A percentile compares a stretch with the other conserved stretches of the same genome.
Conservation (phyloP, 2,329 filamentous ascomycete genomes). For the Fusarium napiforme region DNA sequence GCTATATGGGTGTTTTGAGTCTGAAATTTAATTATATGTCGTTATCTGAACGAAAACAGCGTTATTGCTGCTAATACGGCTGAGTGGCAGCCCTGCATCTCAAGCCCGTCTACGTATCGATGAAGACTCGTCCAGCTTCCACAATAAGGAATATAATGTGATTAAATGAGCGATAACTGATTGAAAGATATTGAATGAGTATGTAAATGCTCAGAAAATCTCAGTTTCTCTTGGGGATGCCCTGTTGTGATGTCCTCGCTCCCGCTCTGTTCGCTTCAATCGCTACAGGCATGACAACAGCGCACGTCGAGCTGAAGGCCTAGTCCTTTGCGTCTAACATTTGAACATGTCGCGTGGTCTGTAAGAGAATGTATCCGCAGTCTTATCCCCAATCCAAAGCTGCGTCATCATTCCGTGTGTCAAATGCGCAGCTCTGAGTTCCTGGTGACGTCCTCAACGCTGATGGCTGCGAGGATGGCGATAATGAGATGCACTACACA, state of each 20-base stretch:
- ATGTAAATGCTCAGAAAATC: accelerated
- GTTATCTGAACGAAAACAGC: not conserved
- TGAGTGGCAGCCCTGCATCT: not conserved
- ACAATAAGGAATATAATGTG: not conserved
- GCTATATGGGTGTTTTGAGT: too few species aligned
- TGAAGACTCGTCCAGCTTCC: not conserved
- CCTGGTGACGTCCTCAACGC: not conserved
- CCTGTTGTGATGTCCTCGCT: not conserved
- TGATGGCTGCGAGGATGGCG: not conserved
- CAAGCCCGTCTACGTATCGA: not conserved
- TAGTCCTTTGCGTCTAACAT: accelerated
- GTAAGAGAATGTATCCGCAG: not conserved
- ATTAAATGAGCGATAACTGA: accelerated
- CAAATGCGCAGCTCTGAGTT: not conserved
- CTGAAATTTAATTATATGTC: accelerated
- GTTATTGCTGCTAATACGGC: not conserved
- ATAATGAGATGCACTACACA: not conserved
- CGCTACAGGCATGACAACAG: not conserved
- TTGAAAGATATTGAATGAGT: accelerated
- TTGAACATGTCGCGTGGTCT: not conserved
- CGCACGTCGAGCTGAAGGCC: too few species aligned
- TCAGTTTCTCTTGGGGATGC: accelerated
- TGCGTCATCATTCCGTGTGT: not conserved
- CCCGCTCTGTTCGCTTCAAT: not conserved
- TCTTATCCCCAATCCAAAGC: not conserved